These are phyloP conservation scores for Albizia julibrissin DNA, from an alignment of 306 rosid species.

Conservation along the genomic window DNA sequence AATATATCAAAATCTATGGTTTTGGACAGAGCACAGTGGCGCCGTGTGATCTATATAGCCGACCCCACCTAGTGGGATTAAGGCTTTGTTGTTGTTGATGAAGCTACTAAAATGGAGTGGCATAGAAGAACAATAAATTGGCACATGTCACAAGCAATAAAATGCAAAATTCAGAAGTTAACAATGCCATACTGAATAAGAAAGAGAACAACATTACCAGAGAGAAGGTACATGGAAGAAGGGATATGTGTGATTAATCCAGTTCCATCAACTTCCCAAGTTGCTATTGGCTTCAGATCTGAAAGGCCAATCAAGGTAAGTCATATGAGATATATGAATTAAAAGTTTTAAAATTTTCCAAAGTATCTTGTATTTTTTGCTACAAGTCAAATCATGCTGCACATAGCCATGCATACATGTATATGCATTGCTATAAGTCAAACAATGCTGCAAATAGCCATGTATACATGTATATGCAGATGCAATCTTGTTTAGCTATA, in stretches of 20 bases:
- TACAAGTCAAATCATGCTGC: slow-evolving; percentile 21
- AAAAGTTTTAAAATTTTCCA: not conserved
- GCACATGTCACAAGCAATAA: not conserved
- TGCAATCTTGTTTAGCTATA: not conserved
- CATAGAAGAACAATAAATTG: slow-evolving; percentile 21
- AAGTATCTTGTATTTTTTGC: slow-evolving; percentile 7
- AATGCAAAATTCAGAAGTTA: slow-evolving; percentile 10
- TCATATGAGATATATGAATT: slow-evolving; percentile 28
- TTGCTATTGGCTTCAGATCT: slow-evolving; percentile 84
- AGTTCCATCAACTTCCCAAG: slow-evolving; percentile 94
- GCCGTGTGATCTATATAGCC: too few species aligned
- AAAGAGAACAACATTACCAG: slow-evolving; percentile 55
- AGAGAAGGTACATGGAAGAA: slow-evolving; percentile 86
- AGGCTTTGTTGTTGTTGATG: too few species aligned
- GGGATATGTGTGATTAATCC: slow-evolving; percentile 72
- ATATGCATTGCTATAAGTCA: slow-evolving; percentile 4
- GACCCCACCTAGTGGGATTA: too few species aligned
- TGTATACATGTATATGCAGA: not conserved
- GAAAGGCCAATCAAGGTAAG: slow-evolving; percentile 38
- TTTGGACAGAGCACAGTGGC: too few species aligned
- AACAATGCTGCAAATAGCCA: slow-evolving; percentile 20
- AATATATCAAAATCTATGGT: too few species aligned
- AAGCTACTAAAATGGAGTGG: slow-evolving; percentile 21
- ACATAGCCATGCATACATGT: slow-evolving; percentile 8
- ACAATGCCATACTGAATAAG: slow-evolving; percentile 3